Conservation (phyloP, 495 filamentous ascomycete genomes). For the Penicillium tannophilum region DNA sequence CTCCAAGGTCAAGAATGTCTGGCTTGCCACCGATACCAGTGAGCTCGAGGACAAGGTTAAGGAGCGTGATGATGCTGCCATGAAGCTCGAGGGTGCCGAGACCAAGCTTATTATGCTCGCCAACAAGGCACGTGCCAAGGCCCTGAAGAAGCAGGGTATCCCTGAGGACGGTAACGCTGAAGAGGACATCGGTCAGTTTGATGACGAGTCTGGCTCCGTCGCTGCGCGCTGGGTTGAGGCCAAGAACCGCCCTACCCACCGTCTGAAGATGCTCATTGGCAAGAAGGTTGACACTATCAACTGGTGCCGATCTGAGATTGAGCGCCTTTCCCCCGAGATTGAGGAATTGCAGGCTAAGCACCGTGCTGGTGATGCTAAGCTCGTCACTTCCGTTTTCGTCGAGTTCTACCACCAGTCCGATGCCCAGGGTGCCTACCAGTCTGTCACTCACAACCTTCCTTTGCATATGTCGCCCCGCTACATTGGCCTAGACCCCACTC, state of each 20-base stretch:
- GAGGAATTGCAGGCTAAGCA: slow-evolving; percentile 76
- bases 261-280: slow-evolving; percentile 75
- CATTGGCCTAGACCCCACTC: slow-evolving; percentile 80
- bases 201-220: slow-evolving; percentile 70
- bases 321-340: slow-evolving; percentile 76
- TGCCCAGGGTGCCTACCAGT: slow-evolving; percentile 83
- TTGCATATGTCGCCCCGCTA: slow-evolving; percentile 92
- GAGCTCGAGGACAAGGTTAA: slow-evolving; percentile 84
- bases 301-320: slow-evolving; percentile 83
- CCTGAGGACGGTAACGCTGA: slow-evolving; percentile 48
- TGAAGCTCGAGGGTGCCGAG: slow-evolving; percentile 87
- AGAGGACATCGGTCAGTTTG: slow-evolving; percentile 51
- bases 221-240: slow-evolving; percentile 77
- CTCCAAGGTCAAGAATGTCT: slow-evolving; percentile 76
- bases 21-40: slow-evolving; percentile 79
- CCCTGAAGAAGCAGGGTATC: slow-evolving; percentile 66
- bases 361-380: slow-evolving; percentile 67
- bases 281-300: slow-evolving; percentile 86
- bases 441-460: slow-evolving; percentile 81
- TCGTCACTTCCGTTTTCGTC: slow-evolving; percentile 67
- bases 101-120: slow-evolving; percentile 83
- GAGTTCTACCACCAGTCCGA: slow-evolving; percentile 82
- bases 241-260: slow-evolving; percentile 86
- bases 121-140: slow-evolving; percentile 74
- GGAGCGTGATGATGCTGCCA: slow-evolving; percentile 78